Evolutionary conservation across 2,329 filamentous ascomycete genomes (phyloP).

Genomic region (Talaromyces sp.): DNA sequence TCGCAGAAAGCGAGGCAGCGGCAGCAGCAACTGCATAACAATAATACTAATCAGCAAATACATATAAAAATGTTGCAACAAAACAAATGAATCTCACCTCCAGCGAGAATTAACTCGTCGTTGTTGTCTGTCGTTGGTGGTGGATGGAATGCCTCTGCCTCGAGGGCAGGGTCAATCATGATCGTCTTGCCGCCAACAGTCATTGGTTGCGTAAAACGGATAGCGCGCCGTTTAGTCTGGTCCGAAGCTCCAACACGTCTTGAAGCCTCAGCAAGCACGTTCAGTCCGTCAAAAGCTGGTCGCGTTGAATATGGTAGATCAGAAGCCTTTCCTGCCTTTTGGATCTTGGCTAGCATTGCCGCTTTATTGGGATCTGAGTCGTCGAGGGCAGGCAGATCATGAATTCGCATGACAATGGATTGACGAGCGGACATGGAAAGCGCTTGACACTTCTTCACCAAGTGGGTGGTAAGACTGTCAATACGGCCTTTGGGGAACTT

Average conservation of each 20-base stretch:
- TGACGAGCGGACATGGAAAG: slow-evolving; percentile 70
- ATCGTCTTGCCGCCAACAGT: slow-evolving; percentile 39
- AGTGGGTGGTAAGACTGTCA: slow-evolving; percentile 73
- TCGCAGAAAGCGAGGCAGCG: slow-evolving; percentile 28
- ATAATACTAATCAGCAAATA: background rate
- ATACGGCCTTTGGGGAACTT: slow-evolving; percentile 85
- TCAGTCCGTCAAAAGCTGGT: slow-evolving; percentile 71
- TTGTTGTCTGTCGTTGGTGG: slow-evolving; percentile 29
- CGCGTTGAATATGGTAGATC: slow-evolving; percentile 44
- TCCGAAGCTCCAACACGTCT: slow-evolving; percentile 61
- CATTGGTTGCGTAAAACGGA: slow-evolving; percentile 37
- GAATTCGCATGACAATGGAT: slow-evolving; percentile 66
- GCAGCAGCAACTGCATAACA: slow-evolving; percentile 18
- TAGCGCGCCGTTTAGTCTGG: slow-evolving; percentile 40
- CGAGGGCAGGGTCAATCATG: slow-evolving; percentile 40
- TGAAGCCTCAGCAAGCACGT: slow-evolving; percentile 83
- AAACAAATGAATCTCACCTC: slow-evolving; percentile 3
- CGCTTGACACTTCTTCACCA: slow-evolving; percentile 80
- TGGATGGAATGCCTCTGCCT: slow-evolving; percentile 37
- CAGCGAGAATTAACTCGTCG: slow-evolving; percentile 21
- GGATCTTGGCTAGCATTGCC: slow-evolving; percentile 25
- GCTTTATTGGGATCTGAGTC: slow-evolving; percentile 38
- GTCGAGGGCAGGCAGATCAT: slow-evolving; percentile 59
- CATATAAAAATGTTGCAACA: background rate
- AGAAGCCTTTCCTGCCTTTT: slow-evolving; percentile 32